Conservation (phyloP, 257 asterid genomes). For the Cruciata laevipes region DNA sequence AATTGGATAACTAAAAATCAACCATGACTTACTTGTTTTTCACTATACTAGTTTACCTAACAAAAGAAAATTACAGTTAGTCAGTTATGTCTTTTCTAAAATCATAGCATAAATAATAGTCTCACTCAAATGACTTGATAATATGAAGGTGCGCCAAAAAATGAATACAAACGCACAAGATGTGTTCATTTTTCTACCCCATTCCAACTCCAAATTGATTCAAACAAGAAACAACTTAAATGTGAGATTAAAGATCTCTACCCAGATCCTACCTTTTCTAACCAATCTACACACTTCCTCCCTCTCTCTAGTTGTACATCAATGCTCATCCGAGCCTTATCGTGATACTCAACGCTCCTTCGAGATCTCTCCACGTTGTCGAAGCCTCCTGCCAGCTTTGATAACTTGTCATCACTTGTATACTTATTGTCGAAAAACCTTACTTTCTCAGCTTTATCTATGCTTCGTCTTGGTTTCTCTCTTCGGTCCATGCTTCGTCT, state of each 20-base stretch:
- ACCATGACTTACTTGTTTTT: too few species aligned
- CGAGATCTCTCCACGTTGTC: slow-evolving; percentile 47
- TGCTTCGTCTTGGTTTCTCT: slow-evolving; percentile 48
- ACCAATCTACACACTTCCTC: slow-evolving; percentile 51
- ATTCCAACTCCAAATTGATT: slow-evolving; percentile 1
- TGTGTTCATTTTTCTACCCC: slow-evolving; percentile 16
- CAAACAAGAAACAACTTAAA: slow-evolving; percentile 16
- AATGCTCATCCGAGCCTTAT: slow-evolving; percentile 44
- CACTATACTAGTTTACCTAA: too few species aligned
- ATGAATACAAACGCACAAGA: slow-evolving; percentile 9
- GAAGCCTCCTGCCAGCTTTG: slow-evolving; percentile 33
- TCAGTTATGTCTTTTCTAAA: not conserved
- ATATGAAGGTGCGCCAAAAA: not conserved
- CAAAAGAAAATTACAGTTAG: not conserved
- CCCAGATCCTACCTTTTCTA: slow-evolving; percentile 38
- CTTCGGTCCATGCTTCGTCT: slow-evolving; percentile 50
- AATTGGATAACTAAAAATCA: too few species aligned
- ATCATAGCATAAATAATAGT: too few species aligned
- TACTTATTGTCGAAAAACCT: slow-evolving; percentile 30
- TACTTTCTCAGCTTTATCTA: slow-evolving; percentile 31
- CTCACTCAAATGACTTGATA: too few species aligned
- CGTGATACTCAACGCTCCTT: slow-evolving; percentile 42
- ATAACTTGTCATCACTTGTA: slow-evolving; percentile 32
- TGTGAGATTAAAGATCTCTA: slow-evolving; percentile 15
- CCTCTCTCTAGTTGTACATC: slow-evolving; percentile 47